Percentiles rank a stretch among this genome's conserved stretches.
phyloP scores from a whole-genome alignment of 495 filamentous ascomycete genomes.

The Letharia lupina region DNA sequence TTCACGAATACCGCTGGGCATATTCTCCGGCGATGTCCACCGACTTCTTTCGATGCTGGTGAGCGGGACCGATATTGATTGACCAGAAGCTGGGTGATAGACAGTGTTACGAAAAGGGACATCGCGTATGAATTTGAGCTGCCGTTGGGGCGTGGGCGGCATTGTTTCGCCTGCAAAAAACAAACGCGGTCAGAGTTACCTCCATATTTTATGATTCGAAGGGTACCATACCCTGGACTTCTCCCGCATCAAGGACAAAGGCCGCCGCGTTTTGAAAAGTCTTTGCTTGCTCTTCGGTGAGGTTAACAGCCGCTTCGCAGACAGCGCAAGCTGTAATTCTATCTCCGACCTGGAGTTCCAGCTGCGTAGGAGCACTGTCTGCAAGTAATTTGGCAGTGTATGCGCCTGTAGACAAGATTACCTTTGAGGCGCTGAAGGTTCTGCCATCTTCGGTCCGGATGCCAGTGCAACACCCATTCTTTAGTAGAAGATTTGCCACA shows the following conservation, averaged over 20 bases:
- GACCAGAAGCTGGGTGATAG: slow-evolving; percentile 32
- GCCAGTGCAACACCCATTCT: slow-evolving; percentile 38
- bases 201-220: not conserved
- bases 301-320: slow-evolving; percentile 39
- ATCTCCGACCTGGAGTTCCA: slow-evolving; percentile 40
- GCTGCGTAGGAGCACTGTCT: slow-evolving; percentile 38
- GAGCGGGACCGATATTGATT: slow-evolving; percentile 43
- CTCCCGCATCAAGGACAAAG: slow-evolving; percentile 16
- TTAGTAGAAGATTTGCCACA: slow-evolving; percentile 38
- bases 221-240: slow-evolving; percentile 11
- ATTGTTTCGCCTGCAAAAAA: slow-evolving; percentile 26
- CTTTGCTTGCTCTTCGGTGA: slow-evolving; percentile 27
- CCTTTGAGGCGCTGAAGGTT: slow-evolving; percentile 35
- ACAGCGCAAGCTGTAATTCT: slow-evolving; percentile 50
- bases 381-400: slow-evolving; percentile 53
- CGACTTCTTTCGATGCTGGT: slow-evolving; percentile 35
- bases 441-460: slow-evolving; percentile 37
- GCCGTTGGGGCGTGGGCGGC: slow-evolving; percentile 16
- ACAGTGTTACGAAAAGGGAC: slow-evolving; percentile 35
- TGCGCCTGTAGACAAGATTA: slow-evolving; percentile 50
- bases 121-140: slow-evolving; percentile 31
- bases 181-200: not conserved
- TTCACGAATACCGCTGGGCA: slow-evolving; percentile 11
- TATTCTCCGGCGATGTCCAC: slow-evolving; percentile 31
- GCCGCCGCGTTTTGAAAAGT: slow-evolving; percentile 33